Percentiles rank a stretch among this genome's conserved stretches.
Evolutionary conservation across 2,329 filamentous ascomycete genomes (phyloP).

Genomic region (Rutstroemia sp.): DNA sequence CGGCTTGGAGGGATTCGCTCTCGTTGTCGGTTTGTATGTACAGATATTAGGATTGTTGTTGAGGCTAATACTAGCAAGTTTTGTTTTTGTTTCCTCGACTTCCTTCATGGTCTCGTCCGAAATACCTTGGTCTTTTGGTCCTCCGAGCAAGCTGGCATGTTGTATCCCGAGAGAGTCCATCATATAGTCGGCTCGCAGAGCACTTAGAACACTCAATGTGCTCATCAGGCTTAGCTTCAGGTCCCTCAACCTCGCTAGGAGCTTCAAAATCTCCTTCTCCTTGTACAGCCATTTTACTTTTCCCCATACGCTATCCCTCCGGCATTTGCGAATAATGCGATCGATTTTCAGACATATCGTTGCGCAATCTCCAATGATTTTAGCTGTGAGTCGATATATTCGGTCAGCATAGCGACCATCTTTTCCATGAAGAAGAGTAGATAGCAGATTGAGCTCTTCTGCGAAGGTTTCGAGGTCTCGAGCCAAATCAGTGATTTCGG

Average conservation of each 20-base stretch:
- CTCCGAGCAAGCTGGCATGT: constrained; percentile 12
- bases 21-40: not conserved
- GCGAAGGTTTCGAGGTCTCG: constrained; percentile 16
- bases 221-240: constrained; percentile 17
- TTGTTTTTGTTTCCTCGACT: constrained; percentile 8
- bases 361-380: constrained; percentile 18
- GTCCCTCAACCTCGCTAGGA: constrained; percentile 15
- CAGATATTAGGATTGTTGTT: not conserved
- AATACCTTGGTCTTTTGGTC: not conserved
- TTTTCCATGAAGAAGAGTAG: constrained; percentile 12
- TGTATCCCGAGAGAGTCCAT: constrained; percentile 14
- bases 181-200: constrained; percentile 13
- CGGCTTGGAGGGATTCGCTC: not conserved
- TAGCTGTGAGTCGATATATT: constrained; percentile 14
- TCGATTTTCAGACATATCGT: constrained; percentile 17
- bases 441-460: constrained; percentile 12
- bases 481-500: constrained; percentile 18
- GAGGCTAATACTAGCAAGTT: constrained; percentile 6
- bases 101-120: constrained; percentile 10
- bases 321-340: constrained; percentile 12
- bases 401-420: constrained; percentile 12
- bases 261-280: constrained; percentile 17
- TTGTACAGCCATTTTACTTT: constrained; percentile 18
- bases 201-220: constrained; percentile 12
- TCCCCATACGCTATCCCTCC: constrained; percentile 9